Evolutionary conservation across 169 alveolate species (phyloP), one percentile per base, ranked within the genome.

Genomic region (Cryptosporidium ubiquitum): DNA sequence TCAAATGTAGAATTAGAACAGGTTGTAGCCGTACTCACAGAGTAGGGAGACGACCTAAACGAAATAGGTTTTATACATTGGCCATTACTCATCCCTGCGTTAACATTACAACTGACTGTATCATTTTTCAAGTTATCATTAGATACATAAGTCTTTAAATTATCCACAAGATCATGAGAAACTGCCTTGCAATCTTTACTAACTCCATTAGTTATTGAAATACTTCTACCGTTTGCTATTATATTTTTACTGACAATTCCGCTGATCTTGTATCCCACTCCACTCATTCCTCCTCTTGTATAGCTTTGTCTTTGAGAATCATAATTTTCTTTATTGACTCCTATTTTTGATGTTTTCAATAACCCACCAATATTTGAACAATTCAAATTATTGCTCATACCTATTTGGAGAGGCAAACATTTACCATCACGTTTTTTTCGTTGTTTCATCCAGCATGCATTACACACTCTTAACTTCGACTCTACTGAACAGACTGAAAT

Each of bases 381-480:
- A 42, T 64, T 79, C 71, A 79, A 33, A 39, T 26, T 29, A 64
- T 37, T 61, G 14, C 74, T 79, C 68, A 40, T 42, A 39, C 68
- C 68, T 23, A 79, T 40, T 9, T 58, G 75, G 12, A 79, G 10
- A 26, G 75, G 75, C n/a, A 79, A n/a, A 5, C 89, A 58, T 57
- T 64, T 79, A 16, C 79, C 75, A 64, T 79, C 89, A 26, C 89
- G 73, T 42, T 79, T 79, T 79, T 79, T 79, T 26, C 89, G 39
- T 49, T 79, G 89, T 29, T 79, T 79, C 89, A 79, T 79, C 89
- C 89, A 79, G 31, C 89, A 79, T 14, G 89, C 89, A 61, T 79
- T 79, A 61, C 89, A 79, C 31, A 79, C 89, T 23, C 89, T 40
- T 6, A 79, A 64, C 58, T 79, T 79, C 5, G 89, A 37, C 16